These are phyloP conservation scores for Cucumis hystrix DNA, from an alignment of 306 rosid genomes.

Conservation along the genomic window DNA sequence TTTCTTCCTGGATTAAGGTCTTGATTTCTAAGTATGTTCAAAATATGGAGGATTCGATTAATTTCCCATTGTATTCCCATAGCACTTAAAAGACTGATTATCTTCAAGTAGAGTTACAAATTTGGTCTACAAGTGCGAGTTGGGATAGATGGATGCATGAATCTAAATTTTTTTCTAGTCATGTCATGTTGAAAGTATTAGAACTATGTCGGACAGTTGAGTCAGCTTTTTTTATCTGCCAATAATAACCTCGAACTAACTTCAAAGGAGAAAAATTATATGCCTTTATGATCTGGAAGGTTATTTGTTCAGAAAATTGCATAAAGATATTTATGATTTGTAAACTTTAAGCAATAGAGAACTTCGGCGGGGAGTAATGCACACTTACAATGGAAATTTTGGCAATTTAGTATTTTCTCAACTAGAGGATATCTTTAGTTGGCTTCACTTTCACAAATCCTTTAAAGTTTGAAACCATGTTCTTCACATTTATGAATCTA, in stretches of 20 bases:
- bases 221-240: not conserved
- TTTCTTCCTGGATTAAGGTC: not conserved
- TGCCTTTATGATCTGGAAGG: not conserved
- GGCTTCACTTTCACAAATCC: not conserved
- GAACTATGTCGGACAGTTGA: not conserved
- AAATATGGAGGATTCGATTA: not conserved
- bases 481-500: not conserved
- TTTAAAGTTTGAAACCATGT: not conserved
- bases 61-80: not conserved
- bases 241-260: not conserved
- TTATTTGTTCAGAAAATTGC: not conserved
- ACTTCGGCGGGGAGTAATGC: not conserved
- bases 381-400: not conserved
- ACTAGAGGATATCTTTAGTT: not conserved
- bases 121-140: not conserved
- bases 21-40: not conserved
- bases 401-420: not conserved
- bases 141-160: not conserved
- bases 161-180: not conserved
- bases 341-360: not conserved
- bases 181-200: not conserved
- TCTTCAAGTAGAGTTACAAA: not conserved
- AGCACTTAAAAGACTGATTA: not conserved
- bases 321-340: not conserved
- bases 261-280: not conserved